Evolutionary conservation across 768 basidiomycete genomes (phyloP), one percentile per base, ranked within the genome.

Genomic region (Sporobolomyces pararoseus): DNA sequence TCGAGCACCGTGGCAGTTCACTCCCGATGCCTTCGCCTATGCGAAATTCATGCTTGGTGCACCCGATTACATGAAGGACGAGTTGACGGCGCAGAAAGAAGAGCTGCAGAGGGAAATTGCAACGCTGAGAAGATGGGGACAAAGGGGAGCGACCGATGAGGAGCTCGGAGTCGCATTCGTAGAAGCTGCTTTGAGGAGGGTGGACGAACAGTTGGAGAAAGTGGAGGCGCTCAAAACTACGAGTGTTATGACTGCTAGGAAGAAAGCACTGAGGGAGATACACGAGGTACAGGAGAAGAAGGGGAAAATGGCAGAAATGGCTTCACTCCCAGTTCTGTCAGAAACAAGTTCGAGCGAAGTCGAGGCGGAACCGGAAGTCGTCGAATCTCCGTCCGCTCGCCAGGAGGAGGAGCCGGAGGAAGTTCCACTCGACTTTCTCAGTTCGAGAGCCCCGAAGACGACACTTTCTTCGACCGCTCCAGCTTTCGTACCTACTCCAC

Each of bases 11-110:
- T 98, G 94, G 82, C 86, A 96, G 78, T 98, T 99, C 82, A 83
- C 95, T 27, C 96, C 94, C 0, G 92, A 97, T 76, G 89, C 96
- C 47, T 86, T 87, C 72, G 81, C 82, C 46, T 96, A 89, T 79
- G 84, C 93, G 25, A 92, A 91, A 77, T 96, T 98, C 82, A 96
- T 98, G 93, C 86, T 98, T 31, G 92, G 91, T 25, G 91, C 93
- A 0, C 91, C 95, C 1, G 83, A 85, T 2, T 90, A 94, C 79
- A 84, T 98, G 66, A 83, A 89, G 49, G 78, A 83, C 23, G 88
- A 91, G 77, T 84, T 98, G 17, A 83, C 84, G 3, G 82, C 80
- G 52, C 89, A 99, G 68, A 79, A 92, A 34, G 84, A 85, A 39
- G 87, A 89, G 65, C 83, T 99, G 4, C 84, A 82, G 3, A 75